Conservation (phyloP, 805 yeast species). For the Wickerhamiella siamensis region DNA sequence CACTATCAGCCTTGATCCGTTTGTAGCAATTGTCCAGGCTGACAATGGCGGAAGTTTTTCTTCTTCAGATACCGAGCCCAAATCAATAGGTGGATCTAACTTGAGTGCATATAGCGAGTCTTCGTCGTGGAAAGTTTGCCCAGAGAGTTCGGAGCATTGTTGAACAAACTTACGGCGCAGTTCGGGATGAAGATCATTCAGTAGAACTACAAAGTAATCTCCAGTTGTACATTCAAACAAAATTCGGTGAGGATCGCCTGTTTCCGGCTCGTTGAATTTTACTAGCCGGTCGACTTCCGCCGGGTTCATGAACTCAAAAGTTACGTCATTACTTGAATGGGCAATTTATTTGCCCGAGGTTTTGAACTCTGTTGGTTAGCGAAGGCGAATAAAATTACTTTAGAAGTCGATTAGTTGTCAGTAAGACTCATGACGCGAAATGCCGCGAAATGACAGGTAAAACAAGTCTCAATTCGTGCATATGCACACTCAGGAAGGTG, state of each 20-base stretch:
- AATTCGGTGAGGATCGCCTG: slow-evolving; percentile 5
- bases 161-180: neutral
- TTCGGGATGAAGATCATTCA: slow-evolving; percentile 1
- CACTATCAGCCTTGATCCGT: neutral
- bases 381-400: too few relatives aligned
- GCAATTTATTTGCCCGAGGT: neutral
- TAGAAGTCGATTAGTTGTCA: too few relatives aligned
- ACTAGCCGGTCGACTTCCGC: slow-evolving; percentile 1
- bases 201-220: slow-evolving; percentile 3
- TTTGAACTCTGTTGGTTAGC: too few relatives aligned
- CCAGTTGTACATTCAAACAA: slow-evolving; percentile 4
- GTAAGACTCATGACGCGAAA: too few relatives aligned
- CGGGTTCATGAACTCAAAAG: neutral
- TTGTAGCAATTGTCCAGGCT: slow-evolving; percentile 5
- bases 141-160: neutral
- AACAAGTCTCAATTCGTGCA: too few relatives aligned
- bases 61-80: too few relatives aligned
- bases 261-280: slow-evolving; percentile 7
- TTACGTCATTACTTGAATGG: neutral
- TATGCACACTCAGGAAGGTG: too few relatives aligned
- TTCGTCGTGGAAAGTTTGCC: neutral
- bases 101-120: too few relatives aligned
- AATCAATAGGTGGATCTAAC: too few relatives aligned
- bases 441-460: too few relatives aligned
- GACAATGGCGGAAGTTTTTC: neutral